Evolutionary conservation across 257 asterid species (phyloP).

Genomic region (Euphrasia confusa): DNA sequence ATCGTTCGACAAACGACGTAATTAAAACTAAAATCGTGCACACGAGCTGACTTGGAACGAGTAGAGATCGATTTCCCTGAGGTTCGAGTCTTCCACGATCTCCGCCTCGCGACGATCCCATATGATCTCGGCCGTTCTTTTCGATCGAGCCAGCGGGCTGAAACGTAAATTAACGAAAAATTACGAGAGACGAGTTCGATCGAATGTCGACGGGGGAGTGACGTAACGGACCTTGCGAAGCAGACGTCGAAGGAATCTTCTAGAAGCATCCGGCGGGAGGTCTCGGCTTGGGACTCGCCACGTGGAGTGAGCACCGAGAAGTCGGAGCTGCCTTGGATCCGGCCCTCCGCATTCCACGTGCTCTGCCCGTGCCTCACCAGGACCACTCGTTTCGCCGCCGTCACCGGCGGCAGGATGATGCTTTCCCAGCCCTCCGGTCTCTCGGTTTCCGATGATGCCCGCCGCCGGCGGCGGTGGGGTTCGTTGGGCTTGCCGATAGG

Average conservation of each 20-base stretch:
- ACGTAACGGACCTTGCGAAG: slow-evolving; percentile 76
- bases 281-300: slow-evolving; percentile 91
- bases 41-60: slow-evolving; percentile 95
- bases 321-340: slow-evolving; percentile 95
- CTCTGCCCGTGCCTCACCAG: slow-evolving; percentile 95
- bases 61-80: slow-evolving; percentile 91
- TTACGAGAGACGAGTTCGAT: too few species aligned
- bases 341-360: slow-evolving; percentile 97
- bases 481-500: slow-evolving; percentile 29
- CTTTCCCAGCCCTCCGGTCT: slow-evolving; percentile 41
- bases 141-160: slow-evolving; percentile 87
- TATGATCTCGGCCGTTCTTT: slow-evolving; percentile 93
- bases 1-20: too few species aligned
- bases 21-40: neutral
- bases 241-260: slow-evolving; percentile 80
- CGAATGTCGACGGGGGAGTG: too few species aligned
- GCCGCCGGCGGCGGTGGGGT: slow-evolving; percentile 24
- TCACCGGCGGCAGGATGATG: slow-evolving; percentile 49
- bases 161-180: slow-evolving; percentile 19
- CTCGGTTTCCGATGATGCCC: slow-evolving; percentile 24
- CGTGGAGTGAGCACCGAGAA: slow-evolving; percentile 76
- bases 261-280: slow-evolving; percentile 86
- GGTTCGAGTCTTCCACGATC: slow-evolving; percentile 64
- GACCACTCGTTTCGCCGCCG: slow-evolving; percentile 77
- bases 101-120: slow-evolving; percentile 74